Evolutionary conservation across 2,329 filamentous ascomycete species (phyloP).

Genomic region (Trichoderma sp.): DNA sequence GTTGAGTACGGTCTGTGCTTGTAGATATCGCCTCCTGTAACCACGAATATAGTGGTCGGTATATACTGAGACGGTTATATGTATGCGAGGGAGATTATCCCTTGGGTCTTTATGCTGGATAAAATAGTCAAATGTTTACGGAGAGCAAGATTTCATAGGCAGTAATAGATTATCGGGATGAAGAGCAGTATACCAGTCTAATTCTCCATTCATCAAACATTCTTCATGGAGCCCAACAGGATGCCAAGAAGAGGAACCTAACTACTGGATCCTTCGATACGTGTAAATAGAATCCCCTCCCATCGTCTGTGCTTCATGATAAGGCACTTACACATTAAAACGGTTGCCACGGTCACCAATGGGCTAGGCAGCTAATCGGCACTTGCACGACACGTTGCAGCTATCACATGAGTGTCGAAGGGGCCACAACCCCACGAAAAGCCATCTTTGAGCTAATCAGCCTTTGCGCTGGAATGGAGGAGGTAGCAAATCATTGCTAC

Average conservation of each 20-base stretch:
- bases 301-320: neutral
- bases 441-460: neutral
- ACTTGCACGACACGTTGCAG: neutral
- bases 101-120: neutral
- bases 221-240: neutral
- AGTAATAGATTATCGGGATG: neutral
- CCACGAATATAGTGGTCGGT: neutral
- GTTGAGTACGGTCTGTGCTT: neutral
- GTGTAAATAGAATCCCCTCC: neutral
- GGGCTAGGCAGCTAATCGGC: neutral
- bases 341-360: neutral
- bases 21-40: neutral
- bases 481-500: neutral
- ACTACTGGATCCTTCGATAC: neutral
- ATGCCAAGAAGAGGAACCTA: neutral
- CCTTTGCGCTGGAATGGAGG: neutral
- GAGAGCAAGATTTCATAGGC: neutral
- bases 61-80: neutral
- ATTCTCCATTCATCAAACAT: neutral
- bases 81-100: neutral
- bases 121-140: neutral
- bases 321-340: neutral
- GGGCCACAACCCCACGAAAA: neutral
- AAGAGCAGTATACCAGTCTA: neutral
- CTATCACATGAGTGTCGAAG: neutral